Base-by-base conservation (phyloP, 257 asterid genomes). In the Solanum megistacrolobum region DNA sequence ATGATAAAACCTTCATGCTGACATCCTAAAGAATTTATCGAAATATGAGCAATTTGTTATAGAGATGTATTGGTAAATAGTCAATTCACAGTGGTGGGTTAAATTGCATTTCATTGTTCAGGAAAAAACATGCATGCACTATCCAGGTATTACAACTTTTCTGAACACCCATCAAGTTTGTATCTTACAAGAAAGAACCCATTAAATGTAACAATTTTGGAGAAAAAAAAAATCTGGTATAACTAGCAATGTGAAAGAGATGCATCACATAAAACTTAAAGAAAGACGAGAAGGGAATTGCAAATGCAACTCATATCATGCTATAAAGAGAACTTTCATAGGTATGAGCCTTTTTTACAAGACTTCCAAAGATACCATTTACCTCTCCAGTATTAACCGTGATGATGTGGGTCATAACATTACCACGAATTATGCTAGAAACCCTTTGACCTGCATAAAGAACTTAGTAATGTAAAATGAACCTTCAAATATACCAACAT, bases 301-400 rank as follows among this genome's bases (percentile, higher is more conserved):
- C 43, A 38, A 31, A 75, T 75, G 52, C 31, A 36, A 75, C 32
- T 75, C 55, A 75, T 20, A 34, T 52, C 74, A 83, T 13, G 73
- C 74, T 39, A 60, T 18, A 58, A 32, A 58, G 29, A 58, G 46
- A 65, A 36, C 34, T 16, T 71, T 16, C 25, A 32, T 21, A 71
- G 41, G 78, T 71, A 16, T 5, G 5, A 71, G 1, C 27, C 9
- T 34, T 9, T 72, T 20, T 72, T 9, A 32, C 5, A 72, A 32
- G 27, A n/a, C 43, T 39, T 25, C 36, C 35, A 39, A n/a, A 76
- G 23, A 25, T n/a, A 76, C 35, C 21, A 11, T 41, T 88, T 92
- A 96, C 99, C 98, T 96, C 98, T 92, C 98, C 98, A 55, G 97
- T 89, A 88, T 95, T 90, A 87, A 94, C 98, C 8, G 91, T 92